Evolutionary conservation across 805 yeast species (phyloP), one percentile per base, ranked within the genome.

Genomic region (Candida peoriensis): DNA sequence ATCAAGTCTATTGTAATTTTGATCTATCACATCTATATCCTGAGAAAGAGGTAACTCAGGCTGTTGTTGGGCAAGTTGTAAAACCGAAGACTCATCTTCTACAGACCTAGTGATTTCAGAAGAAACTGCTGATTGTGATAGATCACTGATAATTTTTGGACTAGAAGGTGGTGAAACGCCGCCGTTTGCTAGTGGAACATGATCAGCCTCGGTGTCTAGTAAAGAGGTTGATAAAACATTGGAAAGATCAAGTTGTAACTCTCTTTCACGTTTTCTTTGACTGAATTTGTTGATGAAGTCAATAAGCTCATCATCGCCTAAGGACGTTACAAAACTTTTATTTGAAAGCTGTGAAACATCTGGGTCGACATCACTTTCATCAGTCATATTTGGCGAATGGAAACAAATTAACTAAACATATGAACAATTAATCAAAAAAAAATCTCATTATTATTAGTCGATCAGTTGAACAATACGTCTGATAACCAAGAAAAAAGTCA

Each of bases 261-360:
- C 15, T 8, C 22, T 19, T 10, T 21, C 20, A 4, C n/a, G 22
- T 13, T 28, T 30, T 6, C 19, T 21, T n/a, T 37, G 66, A 32
- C 65, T 58, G 13, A 63, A 37, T 19, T 45, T 39, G 35, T 60
- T 60, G 14, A 66, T 61, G 34, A 60, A 55, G 1, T 58, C 55
- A 9, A 66, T 48, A 20, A 67, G 56, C 42, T 64, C 62, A 2
- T 60, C 54, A 43, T 67, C 68, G 11, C 46, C 60, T 47, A 67
- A 50, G 1, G 69, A 62, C 3, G 62, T 51, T 8, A 47, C 16
- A 18, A 50, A 50, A 21, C 46, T 48, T 20, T 22, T 33, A 20
- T 41, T 33, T 3, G 48, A 37, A 8, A 34, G 24, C 27, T 39
- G 42, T 8, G 49, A 33, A 14, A 25, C 19, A 18, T 25, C 28